These are phyloP conservation scores for Ascochyta viciae-villosae DNA, from an alignment of 2,329 filamentous ascomycete genomes.

Conservation along the genomic window DNA sequence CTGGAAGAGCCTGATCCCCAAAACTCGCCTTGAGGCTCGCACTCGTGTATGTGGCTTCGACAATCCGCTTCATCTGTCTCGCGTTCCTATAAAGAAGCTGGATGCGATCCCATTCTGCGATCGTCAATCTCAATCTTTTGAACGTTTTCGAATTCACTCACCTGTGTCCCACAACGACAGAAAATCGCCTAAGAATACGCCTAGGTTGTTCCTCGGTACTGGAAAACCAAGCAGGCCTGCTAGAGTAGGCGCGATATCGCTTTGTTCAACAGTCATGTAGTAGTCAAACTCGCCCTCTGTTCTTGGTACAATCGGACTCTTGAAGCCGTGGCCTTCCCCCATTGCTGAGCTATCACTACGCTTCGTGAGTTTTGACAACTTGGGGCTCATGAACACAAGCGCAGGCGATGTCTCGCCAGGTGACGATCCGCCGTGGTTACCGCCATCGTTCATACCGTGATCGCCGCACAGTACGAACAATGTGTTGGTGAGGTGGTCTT, in stretches of 20 bases:
- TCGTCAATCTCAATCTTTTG: constrained; percentile 30
- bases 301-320: constrained; percentile 65
- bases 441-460: constrained; percentile 99
- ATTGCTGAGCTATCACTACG: background rate
- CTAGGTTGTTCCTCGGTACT: constrained; percentile 86
- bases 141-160: constrained; percentile 56
- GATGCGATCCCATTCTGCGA: constrained; percentile 59
- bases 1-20: constrained; percentile 30
- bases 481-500: constrained; percentile 76
- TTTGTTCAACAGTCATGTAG: constrained; percentile 88
- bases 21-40: constrained; percentile 61
- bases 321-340: background rate
- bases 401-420: constrained; percentile 94
- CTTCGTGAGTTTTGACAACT: constrained; percentile 66
- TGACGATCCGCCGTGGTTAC: constrained; percentile 94
- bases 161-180: constrained; percentile 76
- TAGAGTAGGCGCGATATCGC: constrained; percentile 89
- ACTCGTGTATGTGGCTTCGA: constrained; percentile 73
- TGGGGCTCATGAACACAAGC: constrained; percentile 88
- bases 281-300: constrained; percentile 74
- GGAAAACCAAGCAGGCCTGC: constrained; percentile 88
- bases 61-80: constrained; percentile 77
- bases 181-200: constrained; percentile 82
- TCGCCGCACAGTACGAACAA: constrained; percentile 89
- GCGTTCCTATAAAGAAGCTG: constrained; percentile 80